A percentile compares a stretch with the other conserved stretches of the same genome.
Conservation (phyloP, 1,284 basidiomycete species). For the Papiliotrema flavescens region DNA sequence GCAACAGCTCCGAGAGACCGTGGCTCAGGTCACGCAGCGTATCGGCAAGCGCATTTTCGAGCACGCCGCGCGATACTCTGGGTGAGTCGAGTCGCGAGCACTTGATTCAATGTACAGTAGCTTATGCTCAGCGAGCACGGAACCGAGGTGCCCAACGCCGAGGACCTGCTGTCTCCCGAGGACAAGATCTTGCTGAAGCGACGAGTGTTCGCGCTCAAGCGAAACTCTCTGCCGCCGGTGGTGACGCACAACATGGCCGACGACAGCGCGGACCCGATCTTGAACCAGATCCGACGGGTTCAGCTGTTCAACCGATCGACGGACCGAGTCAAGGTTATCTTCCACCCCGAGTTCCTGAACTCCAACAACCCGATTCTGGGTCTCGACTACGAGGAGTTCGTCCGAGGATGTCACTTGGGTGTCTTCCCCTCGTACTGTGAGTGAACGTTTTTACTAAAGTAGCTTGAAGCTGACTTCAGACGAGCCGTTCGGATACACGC, state of each 20-base stretch:
- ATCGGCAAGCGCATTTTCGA: constrained; percentile 90
- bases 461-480: constrained; percentile 17
- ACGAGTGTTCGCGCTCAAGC: constrained; percentile 91
- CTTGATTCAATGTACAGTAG: not conserved
- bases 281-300: constrained; percentile 90
- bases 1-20: constrained; percentile 91
- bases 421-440: constrained; percentile 89
- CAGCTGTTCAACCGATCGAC: constrained; percentile 79
- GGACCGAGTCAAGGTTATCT: constrained; percentile 93
- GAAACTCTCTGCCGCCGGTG: constrained; percentile 86
- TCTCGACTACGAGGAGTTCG: constrained; percentile 98
- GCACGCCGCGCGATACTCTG: constrained; percentile 85
- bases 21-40: constrained; percentile 88
- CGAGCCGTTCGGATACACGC: constrained; percentile 54
- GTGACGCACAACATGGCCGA: constrained; percentile 98
- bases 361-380: constrained; percentile 96
- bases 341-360: constrained; percentile 98
- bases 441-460: constrained; percentile 2
- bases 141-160: constrained; percentile 64
- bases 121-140: constrained; percentile 61
- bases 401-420: constrained; percentile 93
- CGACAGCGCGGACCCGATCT: constrained; percentile 83
- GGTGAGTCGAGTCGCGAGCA: constrained; percentile 54
- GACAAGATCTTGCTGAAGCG: constrained; percentile 96
- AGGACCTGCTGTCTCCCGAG: constrained; percentile 78